Percentiles rank a stretch among this genome's conserved stretches.
phyloP scores from a whole-genome alignment of 352 stramenopile genomes.

The Phytophthora quininea region DNA sequence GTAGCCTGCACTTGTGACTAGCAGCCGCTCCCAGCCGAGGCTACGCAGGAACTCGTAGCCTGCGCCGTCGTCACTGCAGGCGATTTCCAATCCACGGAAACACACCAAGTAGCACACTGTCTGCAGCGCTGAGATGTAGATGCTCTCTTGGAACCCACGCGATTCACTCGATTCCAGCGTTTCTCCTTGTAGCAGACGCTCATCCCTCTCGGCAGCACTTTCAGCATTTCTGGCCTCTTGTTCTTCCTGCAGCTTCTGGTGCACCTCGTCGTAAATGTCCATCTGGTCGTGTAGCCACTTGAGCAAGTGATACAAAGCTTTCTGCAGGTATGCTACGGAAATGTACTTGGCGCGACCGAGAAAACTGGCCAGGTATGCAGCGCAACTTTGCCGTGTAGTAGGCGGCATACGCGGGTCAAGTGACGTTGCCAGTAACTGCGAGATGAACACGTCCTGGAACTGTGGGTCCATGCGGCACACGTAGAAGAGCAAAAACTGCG shows the following conservation, averaged over 20 bases:
- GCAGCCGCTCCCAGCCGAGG: constrained; percentile 80
- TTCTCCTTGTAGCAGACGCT: constrained; percentile 36
- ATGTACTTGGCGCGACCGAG: constrained; percentile 95
- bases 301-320: constrained; percentile 92
- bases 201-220: constrained; percentile 29
- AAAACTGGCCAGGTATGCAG: constrained; percentile 96
- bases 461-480: constrained; percentile 77
- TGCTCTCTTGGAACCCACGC: constrained; percentile 65
- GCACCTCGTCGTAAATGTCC: constrained; percentile 74
- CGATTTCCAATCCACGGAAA: constrained; percentile 93
- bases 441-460: constrained; percentile 87
- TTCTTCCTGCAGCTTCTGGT: constrained; percentile 29
- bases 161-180: constrained; percentile 26
- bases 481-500: constrained; percentile 93
- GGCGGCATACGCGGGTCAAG: constrained; percentile 85
- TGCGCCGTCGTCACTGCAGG: constrained; percentile 55
- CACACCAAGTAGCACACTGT: constrained; percentile 98
- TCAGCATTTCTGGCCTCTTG: constrained; percentile 11
- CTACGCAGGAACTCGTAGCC: constrained; percentile 83
- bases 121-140: constrained; percentile 89
- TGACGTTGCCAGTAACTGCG: constrained; percentile 74
- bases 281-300: constrained; percentile 96
- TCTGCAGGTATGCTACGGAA: constrained; percentile 91
- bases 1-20: constrained; percentile 63
- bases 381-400: constrained; percentile 92